These are phyloP conservation scores for Metschnikowia matae DNA, from an alignment of 805 yeast genomes.

Conservation along the genomic window DNA sequence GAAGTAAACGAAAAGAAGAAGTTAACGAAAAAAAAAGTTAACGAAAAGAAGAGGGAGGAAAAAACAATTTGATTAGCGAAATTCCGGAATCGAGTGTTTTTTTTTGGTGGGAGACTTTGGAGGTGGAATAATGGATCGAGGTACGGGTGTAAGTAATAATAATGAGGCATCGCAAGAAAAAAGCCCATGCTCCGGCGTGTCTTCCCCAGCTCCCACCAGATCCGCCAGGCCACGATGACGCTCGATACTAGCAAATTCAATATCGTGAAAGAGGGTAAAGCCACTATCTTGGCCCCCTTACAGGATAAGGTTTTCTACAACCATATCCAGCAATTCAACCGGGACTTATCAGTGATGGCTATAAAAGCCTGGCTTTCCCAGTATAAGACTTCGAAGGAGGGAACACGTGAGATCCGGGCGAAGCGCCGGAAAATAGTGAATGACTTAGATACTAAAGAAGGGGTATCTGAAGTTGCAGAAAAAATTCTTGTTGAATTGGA, in stretches of 20 bases:
- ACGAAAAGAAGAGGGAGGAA: no score
- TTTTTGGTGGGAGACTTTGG: no score
- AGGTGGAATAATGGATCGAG: not conserved
- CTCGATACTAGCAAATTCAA: conserved; percentile 28
- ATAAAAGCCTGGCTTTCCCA: conserved; percentile 82
- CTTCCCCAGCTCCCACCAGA: not conserved
- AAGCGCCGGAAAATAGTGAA: conserved; percentile 13
- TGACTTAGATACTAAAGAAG: not conserved
- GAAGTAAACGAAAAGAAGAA: no score
- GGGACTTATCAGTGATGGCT: conserved; percentile 82
- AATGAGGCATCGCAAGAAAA: not conserved
- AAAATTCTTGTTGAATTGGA: not conserved
- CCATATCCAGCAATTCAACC: conserved; percentile 93
- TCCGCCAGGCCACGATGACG: conserved; percentile 11
- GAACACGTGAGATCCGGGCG: conserved; percentile 21
- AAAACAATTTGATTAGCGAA: no score
- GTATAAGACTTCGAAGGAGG: conserved; percentile 38
- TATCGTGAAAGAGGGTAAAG: conserved; percentile 68
- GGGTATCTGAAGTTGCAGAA: no score
- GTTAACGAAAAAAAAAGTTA: no score
- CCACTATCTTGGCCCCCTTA: conserved; percentile 76
- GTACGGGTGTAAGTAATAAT: not conserved
- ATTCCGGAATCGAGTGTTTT: no score
- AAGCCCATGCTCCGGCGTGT: conserved; percentile 5
- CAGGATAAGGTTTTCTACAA: conserved; percentile 87